These are phyloP conservation scores for Xylariaceae sp. DNA, from an alignment of 2,329 filamentous ascomycete species.

Conservation along the genomic window DNA sequence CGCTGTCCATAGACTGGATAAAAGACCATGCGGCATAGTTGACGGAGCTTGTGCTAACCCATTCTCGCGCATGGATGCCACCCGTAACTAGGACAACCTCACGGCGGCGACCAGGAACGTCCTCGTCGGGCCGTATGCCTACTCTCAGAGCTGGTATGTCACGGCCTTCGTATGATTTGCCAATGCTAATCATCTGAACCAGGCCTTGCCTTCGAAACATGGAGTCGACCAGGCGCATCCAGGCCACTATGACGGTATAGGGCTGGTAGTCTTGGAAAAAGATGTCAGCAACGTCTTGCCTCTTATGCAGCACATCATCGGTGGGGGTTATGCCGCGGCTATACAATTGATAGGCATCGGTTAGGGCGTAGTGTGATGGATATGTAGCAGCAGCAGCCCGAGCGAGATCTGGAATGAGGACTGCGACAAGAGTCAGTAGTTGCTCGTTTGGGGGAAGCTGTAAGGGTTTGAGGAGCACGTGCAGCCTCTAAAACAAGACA, in stretches of 20 bases:
- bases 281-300: conserved; percentile 63
- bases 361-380: conserved; percentile 49
- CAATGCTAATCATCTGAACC: conserved; percentile 75
- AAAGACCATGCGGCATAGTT: conserved; percentile 90
- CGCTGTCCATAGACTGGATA: conserved; percentile 80
- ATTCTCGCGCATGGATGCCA: conserved; percentile 92
- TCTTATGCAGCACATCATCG: conserved; percentile 37
- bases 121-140: conserved; percentile 53
- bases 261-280: conserved; percentile 96
- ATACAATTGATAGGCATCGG: conserved; percentile 21
- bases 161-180: conserved; percentile 85
- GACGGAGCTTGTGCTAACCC: conserved; percentile 92
- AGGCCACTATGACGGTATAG: conserved; percentile 78
- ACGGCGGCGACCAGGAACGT: conserved; percentile 54
- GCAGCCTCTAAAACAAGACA: no score
- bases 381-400: conserved; percentile 79
- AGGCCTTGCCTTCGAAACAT: conserved; percentile 78
- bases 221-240: conserved; percentile 88
- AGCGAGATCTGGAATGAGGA: conserved; percentile 81
- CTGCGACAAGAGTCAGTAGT: no score
- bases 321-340: conserved; percentile 40
- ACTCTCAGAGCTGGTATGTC: conserved; percentile 84
- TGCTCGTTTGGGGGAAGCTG: no score
- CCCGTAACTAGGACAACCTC: conserved; percentile 84
- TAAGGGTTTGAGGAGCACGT: no score